A percentile compares a stretch with the other conserved stretches of the same genome.
Conservation (phyloP, 345 rosid genomes). For the Anacardium occidentale region DNA sequence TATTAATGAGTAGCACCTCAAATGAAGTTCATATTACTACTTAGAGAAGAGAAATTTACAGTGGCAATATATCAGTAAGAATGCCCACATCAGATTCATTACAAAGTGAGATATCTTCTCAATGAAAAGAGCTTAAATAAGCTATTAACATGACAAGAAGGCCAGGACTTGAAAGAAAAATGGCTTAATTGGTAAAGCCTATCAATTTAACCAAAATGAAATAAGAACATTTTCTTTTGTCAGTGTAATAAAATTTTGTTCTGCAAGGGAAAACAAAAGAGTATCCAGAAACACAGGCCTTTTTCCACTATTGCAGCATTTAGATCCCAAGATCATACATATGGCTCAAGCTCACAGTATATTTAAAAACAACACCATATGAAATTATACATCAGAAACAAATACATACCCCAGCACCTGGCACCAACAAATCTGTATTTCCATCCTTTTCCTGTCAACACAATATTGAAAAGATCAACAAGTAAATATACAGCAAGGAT, state of each 20-base stretch:
- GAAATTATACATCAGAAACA: constrained; percentile 6
- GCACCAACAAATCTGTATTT: constrained; percentile 74
- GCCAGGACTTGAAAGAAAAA: not conserved
- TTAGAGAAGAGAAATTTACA: not conserved
- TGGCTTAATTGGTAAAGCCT: not conserved
- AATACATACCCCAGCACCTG: constrained; percentile 88
- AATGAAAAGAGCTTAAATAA: not conserved
- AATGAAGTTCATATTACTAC: not conserved
- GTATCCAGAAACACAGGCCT: not conserved
- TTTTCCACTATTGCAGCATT: not conserved
- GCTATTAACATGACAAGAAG: not conserved
- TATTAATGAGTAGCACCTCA: not conserved
- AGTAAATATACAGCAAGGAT: not conserved
- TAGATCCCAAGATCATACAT: not conserved
- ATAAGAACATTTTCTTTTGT: not conserved
- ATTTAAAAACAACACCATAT: constrained; percentile 14
- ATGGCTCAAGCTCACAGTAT: constrained; percentile 2
- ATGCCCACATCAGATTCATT: not conserved
- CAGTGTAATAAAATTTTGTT: not conserved
- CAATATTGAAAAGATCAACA: constrained; percentile 20
- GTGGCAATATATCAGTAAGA: not conserved
- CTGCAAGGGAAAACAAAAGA: not conserved
- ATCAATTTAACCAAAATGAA: not conserved
- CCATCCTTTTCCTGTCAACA: constrained; percentile 67
- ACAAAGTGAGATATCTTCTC: not conserved